phyloP scores from a whole-genome alignment of 2,329 filamentous ascomycete genomes.

The Rachicladosporium sp. region DNA sequence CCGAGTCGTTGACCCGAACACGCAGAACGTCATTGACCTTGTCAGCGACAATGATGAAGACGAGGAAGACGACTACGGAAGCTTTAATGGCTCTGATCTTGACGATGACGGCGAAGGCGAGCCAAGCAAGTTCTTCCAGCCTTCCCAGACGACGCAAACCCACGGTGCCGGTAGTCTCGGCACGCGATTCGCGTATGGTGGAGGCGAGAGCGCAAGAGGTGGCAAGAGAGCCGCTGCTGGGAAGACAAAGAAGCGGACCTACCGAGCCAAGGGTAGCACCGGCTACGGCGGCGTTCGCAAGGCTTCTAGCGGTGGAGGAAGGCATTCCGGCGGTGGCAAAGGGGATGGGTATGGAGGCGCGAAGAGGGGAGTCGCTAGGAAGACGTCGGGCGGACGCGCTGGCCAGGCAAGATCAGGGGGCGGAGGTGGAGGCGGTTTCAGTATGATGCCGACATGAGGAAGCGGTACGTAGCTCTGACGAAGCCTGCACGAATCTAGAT shows the following conservation, averaged over 20 bases:
- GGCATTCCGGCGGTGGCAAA: not conserved
- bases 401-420: conserved; percentile 1
- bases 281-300: conserved; percentile 1
- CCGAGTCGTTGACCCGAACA: conserved; percentile 36
- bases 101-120: conserved; percentile 24
- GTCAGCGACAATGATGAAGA: conserved; percentile 30
- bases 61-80: conserved; percentile 32
- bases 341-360: not conserved
- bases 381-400: not conserved
- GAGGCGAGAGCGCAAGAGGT: not conserved
- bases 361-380: not conserved
- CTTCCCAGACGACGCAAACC: conserved; percentile 9
- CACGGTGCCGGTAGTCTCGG: conserved; percentile 9
- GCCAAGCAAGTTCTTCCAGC: conserved; percentile 16
- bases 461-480: not conserved
- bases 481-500: too few relatives aligned
- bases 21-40: conserved; percentile 36
- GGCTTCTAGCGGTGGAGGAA: not conserved
- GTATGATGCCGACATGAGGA: conserved; percentile 4
- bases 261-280: conserved; percentile 1
- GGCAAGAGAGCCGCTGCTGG: conserved; percentile 1
- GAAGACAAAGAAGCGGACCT: conserved; percentile 2
- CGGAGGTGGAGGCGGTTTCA: conserved; percentile 1
- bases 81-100: conserved; percentile 31
- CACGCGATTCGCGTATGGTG: not conserved